Evolutionary conservation across 2,329 filamentous ascomycete species (phyloP), one percentile per base, ranked within the genome.

Genomic region (Aureobasidium zeae): DNA sequence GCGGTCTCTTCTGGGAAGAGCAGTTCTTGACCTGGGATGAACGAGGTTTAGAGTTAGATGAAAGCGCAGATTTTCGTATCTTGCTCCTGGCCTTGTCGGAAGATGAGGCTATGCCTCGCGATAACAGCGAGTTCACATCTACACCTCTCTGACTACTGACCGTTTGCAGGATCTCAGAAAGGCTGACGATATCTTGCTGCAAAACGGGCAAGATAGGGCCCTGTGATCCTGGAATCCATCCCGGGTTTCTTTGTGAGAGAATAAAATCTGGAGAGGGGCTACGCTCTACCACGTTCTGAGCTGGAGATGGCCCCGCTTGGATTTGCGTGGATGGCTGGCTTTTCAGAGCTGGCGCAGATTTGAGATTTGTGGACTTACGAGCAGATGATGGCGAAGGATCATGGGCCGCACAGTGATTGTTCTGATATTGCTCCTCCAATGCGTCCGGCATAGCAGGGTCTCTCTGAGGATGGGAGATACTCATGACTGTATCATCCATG

Each of bases 251-350:
- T 20, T 43, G 39, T 5, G 39, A 43, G 5, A 17, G 17, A 4
- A 43, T 34, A 17, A 43, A 34, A 16, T 43, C 39, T 3, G 39
- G 22, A 30, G 39, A 43, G 16, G 13, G 16, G 22, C 39, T 43
- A 22, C 38, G 28, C 3, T 17, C 26, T 20, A 15, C 15, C 19
- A 15, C 17, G 21, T 19, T 30, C 11, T 12, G 10, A 11, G 13
- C 13, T 10, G 28, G 33, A 19, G 17, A 21, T 17, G 15, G 19
- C 25, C 29, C 15, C 5, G 20, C 15, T 7, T 3, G 15, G 12
- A 25, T 21, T 13, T 19, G 15, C 13, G 19, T 7, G 6, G 26
- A 29, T n/a, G 26, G 13, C 6, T 10, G 6, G 12, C 26, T 29
- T 11, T 10, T 29, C 12, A 10, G 26, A 11, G 9, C 17, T 20